phyloP scores from a whole-genome alignment of 1,284 basidiomycete genomes.

The Meripilus lineatus region DNA sequence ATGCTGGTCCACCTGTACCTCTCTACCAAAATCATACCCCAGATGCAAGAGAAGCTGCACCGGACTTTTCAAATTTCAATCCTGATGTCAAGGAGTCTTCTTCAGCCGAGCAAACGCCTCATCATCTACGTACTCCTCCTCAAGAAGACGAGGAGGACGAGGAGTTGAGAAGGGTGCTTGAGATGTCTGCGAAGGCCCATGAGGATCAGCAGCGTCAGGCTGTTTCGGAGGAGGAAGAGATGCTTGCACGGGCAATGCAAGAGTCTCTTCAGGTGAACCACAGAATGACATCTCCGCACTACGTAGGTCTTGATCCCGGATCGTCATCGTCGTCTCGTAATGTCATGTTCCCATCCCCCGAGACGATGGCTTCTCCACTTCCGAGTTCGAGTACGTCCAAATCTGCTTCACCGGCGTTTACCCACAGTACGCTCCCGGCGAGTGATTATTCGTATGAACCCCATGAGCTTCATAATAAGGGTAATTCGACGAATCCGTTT shows the following conservation, averaged over 20 bases:
- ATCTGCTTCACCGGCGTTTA: neutral
- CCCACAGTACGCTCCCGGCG: neutral
- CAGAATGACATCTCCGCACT: constrained; percentile 5
- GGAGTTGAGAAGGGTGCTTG: constrained; percentile 37
- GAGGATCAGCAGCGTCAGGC: constrained; percentile 25
- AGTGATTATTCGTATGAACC: neutral
- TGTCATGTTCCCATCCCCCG: neutral
- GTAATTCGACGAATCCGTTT: constrained; percentile 1
- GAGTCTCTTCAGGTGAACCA: constrained; percentile 39
- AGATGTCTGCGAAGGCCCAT: constrained; percentile 50
- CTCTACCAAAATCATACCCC: too few relatives aligned
- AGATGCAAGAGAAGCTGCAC: neutral
- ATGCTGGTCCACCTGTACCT: neutral
- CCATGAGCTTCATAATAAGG: constrained; percentile 4
- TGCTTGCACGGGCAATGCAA: constrained; percentile 58
- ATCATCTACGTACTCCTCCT: constrained; percentile 11
- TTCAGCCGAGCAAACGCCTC: too few relatives aligned
- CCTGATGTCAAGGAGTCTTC: constrained; percentile 19
- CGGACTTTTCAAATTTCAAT: constrained; percentile 13
- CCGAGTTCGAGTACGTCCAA: neutral
- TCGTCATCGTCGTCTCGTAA: neutral
- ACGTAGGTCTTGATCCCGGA: neutral
- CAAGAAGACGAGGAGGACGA: constrained; percentile 23
- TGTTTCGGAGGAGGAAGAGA: constrained; percentile 50
- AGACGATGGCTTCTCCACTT: neutral